Evolutionary conservation across 768 basidiomycete genomes (phyloP).

Genomic region (Boletus insuetus): DNA sequence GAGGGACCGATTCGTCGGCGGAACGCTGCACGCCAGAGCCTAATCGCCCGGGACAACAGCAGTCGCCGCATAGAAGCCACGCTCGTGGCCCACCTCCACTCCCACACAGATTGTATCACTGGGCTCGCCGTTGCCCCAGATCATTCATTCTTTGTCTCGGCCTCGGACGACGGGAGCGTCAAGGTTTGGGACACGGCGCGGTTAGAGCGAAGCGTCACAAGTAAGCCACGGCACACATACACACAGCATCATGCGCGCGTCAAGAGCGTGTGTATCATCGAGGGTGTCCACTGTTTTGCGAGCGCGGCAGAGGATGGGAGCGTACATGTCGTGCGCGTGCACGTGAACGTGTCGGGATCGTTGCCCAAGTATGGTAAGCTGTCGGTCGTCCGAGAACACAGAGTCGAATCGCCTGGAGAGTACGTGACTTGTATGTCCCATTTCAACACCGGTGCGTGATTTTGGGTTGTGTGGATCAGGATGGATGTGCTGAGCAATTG

Average conservation of each 20-base stretch:
- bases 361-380: slow-evolving; percentile 83
- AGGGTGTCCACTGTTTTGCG: slow-evolving; percentile 86
- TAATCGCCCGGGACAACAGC: slow-evolving; percentile 61
- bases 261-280: slow-evolving; percentile 74
- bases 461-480: background rate
- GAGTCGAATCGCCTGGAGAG: slow-evolving; percentile 68
- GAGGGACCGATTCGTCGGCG: slow-evolving; percentile 79
- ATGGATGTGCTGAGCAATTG: background rate
- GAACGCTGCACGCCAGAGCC: slow-evolving; percentile 66
- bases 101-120: slow-evolving; percentile 79
- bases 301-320: slow-evolving; percentile 84
- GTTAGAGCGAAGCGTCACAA: slow-evolving; percentile 92
- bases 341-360: slow-evolving; percentile 61
- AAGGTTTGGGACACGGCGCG: slow-evolving; percentile 92
- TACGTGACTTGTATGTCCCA: slow-evolving; percentile 84
- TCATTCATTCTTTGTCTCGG: slow-evolving; percentile 90
- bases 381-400: slow-evolving; percentile 78
- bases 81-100: slow-evolving; percentile 79
- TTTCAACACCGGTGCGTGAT: slow-evolving; percentile 63
- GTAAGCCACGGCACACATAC: slow-evolving; percentile 73
- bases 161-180: slow-evolving; percentile 91
- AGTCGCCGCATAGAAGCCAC: slow-evolving; percentile 67
- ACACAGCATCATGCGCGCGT: slow-evolving; percentile 68
- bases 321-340: slow-evolving; percentile 80
- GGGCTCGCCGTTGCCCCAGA: slow-evolving; percentile 88